Conservation (phyloP, 2,329 filamentous ascomycete genomes). For the Aspergillus unguis region DNA sequence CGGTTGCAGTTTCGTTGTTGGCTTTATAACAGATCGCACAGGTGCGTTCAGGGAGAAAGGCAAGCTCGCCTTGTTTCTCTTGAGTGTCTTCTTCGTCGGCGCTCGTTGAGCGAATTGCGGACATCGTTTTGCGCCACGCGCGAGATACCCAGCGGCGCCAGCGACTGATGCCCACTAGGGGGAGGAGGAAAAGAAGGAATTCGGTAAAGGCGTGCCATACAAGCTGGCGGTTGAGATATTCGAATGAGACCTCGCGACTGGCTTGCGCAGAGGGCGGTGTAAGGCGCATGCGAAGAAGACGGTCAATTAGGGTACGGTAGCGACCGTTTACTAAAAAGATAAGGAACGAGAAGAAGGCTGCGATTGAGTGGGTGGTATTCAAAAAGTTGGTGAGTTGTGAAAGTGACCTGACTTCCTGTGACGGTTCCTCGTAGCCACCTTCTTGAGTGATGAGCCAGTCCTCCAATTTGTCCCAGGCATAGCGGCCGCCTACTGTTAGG, state of each 20-base stretch:
- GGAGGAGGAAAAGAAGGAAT: conserved; percentile 95
- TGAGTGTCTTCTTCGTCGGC: conserved; percentile 54
- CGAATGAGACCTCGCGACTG: conserved; percentile 88
- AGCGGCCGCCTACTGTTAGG: conserved; percentile 80
- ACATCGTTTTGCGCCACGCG: conserved; percentile 77
- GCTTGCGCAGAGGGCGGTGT: conserved; percentile 81
- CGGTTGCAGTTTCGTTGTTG: conserved; percentile 72
- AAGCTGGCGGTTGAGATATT: conserved; percentile 94
- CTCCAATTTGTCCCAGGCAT: conserved; percentile 91
- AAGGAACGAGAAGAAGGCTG: conserved; percentile 80
- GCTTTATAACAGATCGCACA: conserved; percentile 97
- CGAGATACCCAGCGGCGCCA: conserved; percentile 89
- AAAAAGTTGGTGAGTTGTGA: conserved; percentile 65
- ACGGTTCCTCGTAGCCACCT: conserved; percentile 66
- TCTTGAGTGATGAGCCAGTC: conserved; percentile 75
- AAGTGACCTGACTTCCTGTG: conserved; percentile 54
- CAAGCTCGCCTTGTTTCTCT: conserved; percentile 65
- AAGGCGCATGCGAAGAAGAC: conserved; percentile 77
- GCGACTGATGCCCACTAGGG: conserved; percentile 87
- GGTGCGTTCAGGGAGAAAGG: conserved; percentile 85
- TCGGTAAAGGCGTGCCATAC: conserved; percentile 99
- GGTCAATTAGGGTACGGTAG: conserved; percentile 86
- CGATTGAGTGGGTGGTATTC: conserved; percentile 73
- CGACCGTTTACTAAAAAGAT: conserved; percentile 87
- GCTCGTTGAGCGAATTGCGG: conserved; percentile 52